Evolutionary conservation across 441 rosid species (phyloP), one percentile per base, ranked within the genome.

Genomic region (Erodium moschatum): DNA sequence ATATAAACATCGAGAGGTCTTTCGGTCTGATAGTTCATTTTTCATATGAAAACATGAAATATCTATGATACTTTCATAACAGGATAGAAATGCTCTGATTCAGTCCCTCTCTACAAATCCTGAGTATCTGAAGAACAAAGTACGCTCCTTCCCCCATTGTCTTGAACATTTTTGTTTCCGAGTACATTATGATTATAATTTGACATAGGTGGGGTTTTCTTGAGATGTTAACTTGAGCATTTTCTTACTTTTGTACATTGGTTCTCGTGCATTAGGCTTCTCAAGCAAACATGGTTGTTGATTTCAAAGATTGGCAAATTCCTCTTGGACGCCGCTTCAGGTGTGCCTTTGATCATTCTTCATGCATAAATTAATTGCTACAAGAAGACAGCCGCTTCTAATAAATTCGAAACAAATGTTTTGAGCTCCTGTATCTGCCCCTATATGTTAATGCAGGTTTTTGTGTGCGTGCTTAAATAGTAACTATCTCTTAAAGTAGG

Each of bases 281-380:
- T 46, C 76, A 88, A 71, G 73, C 76, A 69, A 83, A 88, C 75
- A 33, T 72, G 81, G 90, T 88, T 60, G 85, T 89, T 67, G 90
- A 92, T 67, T 92, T 82, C 80, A 92, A 90, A 80, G 98, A 92
- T 75, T 88, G 95, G 98, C 96, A 92, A 76, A 86, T 89, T 75
- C 88, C 98, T 78, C 98, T 92, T 24, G 87, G 93, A 24, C 88
- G 96, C 40, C 81, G 96, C 31, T 92, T 92, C 74, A 84, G 96
- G 97, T 91, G 68, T 67, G 78, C 67, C 48, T 72, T 72, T 67
- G 66, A 24, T 69, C 40, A 35, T 74, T 46, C 4, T 33, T 33
- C 38, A 33, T 33, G 4, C 38, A 33, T 33, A 1, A 33, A 33
- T 33, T 33, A 33, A 33, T 33, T 33, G 38, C 38, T 33, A 33